phyloP scores from a whole-genome alignment of 2,329 filamentous ascomycete genomes.

The Neonectria sp. region DNA sequence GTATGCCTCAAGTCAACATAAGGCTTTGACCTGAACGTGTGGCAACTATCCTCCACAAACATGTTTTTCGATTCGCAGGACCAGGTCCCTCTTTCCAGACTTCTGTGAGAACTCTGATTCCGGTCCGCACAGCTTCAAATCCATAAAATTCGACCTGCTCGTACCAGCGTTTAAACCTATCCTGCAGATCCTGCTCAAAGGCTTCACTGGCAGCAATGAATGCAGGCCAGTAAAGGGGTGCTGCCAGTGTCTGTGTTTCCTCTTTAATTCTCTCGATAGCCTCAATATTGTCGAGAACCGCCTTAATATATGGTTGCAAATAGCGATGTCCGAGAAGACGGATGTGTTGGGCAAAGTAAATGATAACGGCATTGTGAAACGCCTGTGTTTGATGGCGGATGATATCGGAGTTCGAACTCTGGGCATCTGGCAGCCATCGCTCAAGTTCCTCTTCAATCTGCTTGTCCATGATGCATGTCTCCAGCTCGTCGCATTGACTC shows the following conservation, averaged over 20 bases:
- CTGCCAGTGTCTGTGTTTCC: slow-evolving; percentile 36
- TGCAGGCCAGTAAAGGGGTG: slow-evolving; percentile 44
- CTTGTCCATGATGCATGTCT: slow-evolving; percentile 31
- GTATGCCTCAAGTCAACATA: slow-evolving; percentile 9
- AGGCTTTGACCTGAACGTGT: slow-evolving; percentile 15
- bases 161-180: slow-evolving; percentile 43
- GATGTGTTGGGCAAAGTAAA: slow-evolving; percentile 46
- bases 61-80: slow-evolving; percentile 13
- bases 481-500: slow-evolving; percentile 24
- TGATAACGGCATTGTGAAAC: slow-evolving; percentile 47
- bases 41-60: slow-evolving; percentile 23
- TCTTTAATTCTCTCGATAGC: slow-evolving; percentile 43
- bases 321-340: slow-evolving; percentile 38
- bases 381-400: slow-evolving; percentile 34
- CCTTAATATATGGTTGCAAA: slow-evolving; percentile 36
- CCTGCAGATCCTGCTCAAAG: slow-evolving; percentile 36
- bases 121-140: slow-evolving; percentile 43
- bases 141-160: slow-evolving; percentile 40
- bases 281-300: slow-evolving; percentile 38
- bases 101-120: slow-evolving; percentile 39
- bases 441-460: slow-evolving; percentile 20
- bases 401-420: slow-evolving; percentile 22
- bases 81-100: slow-evolving; percentile 38
- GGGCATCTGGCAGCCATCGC: slow-evolving; percentile 10
- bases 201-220: slow-evolving; percentile 47